phyloP scores from a whole-genome alignment of 2,329 filamentous ascomycete genomes.

The Colletotrichum musae region DNA sequence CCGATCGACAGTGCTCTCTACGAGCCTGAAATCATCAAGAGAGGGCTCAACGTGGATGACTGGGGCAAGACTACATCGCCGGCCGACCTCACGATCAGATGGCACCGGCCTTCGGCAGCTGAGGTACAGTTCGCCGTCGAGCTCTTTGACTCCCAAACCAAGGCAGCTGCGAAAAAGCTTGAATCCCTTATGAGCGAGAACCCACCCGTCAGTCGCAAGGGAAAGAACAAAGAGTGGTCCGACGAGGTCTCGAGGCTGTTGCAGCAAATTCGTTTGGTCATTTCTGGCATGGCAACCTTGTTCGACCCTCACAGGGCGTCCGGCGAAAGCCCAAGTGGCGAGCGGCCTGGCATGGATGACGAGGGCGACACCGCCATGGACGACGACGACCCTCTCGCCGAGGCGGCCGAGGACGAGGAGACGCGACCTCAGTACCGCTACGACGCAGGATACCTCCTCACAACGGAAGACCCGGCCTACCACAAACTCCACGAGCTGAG shows the following conservation, averaged over 20 bases:
- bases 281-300: slow-evolving; percentile 89
- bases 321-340: slow-evolving; percentile 55
- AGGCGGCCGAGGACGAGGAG: slow-evolving; percentile 83
- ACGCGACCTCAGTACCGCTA: slow-evolving; percentile 91
- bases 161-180: slow-evolving; percentile 81
- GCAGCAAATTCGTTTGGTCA: slow-evolving; percentile 87
- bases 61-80: slow-evolving; percentile 88
- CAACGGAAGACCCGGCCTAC: slow-evolving; percentile 72
- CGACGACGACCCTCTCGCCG: slow-evolving; percentile 67
- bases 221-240: slow-evolving; percentile 98
- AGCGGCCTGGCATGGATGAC: slow-evolving; percentile 62
- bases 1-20: slow-evolving; percentile 91
- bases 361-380: slow-evolving; percentile 60
- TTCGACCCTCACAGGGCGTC: slow-evolving; percentile 86
- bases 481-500: slow-evolving; percentile 84
- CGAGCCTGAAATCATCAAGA: slow-evolving; percentile 80
- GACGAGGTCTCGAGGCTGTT: slow-evolving; percentile 95
- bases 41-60: slow-evolving; percentile 81
- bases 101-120: slow-evolving; percentile 86
- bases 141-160: slow-evolving; percentile 87
- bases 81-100: slow-evolving; percentile 84
- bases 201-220: slow-evolving; percentile 88
- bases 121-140: slow-evolving; percentile 93
- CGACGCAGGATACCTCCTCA: slow-evolving; percentile 87
- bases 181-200: slow-evolving; percentile 85